Base-by-base conservation (phyloP, 2,329 filamentous ascomycete species). In the Raffaelea arxii region DNA sequence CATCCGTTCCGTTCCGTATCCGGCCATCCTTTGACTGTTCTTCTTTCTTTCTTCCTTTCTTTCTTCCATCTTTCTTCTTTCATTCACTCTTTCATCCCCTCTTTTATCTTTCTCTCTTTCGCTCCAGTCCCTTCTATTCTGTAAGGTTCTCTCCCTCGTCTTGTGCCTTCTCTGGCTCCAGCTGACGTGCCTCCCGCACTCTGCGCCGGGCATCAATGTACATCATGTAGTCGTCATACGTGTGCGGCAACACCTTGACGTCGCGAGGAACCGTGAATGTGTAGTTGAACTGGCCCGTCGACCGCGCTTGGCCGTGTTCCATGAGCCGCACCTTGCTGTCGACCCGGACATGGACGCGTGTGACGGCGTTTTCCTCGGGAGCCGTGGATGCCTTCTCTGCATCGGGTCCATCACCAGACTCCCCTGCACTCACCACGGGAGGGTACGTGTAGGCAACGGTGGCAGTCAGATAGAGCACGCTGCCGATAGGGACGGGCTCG, bases 241-340 rank as follows among this genome's bases (percentile, higher is more conserved):
- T 60, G 47, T 60, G 58, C 21, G 65, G 65, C 46, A 67, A 50
- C 18, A 67, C 65, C 19, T 58, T 59, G 41, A 66, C 57, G 47
- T 65, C 59, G 46, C 57, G 59, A 16, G 65, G 63, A 40, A 67
- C 64, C 2, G 59, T 55, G 45, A 67, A 67, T 1, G 83, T 86
- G 58, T 87, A 87, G 55, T 86, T 84, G 66, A 88, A 87, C 55
- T 84, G 80, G 4, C 84, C 84, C 0, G 83, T 86, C 3, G 80
- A 75, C 56, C 78, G 81, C 22, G 78, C 76, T 42, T 72, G 72
- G 30, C 64, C 63, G 46, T 67, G 64, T 62, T 86, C 82, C 25
- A 87, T 79, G 56, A 86, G 78, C 19, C 82, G 69, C 14, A 87
- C 83, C 58, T 84, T 84, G 27, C 78, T 80, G 58, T 85, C 80